phyloP scores from a whole-genome alignment of 140 eudicot genomes.

The Anethum foeniculum region DNA sequence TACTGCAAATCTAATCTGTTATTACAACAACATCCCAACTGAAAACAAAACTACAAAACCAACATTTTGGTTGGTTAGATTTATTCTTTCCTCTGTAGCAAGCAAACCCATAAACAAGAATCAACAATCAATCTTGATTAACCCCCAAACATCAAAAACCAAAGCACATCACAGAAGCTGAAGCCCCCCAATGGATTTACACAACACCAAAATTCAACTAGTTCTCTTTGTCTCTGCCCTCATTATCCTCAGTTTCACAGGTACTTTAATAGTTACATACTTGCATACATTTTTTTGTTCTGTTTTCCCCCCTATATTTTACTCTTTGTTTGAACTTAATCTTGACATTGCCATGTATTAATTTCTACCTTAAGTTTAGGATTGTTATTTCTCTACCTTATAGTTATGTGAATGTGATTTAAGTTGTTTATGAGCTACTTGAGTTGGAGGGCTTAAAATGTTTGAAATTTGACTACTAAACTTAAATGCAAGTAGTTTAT shows the following conservation, averaged over 20 bases:
- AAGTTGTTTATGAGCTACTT: background rate
- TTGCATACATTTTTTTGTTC: background rate
- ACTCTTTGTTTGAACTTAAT: background rate
- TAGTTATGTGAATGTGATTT: background rate
- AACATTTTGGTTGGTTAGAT: background rate
- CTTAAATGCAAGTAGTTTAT: background rate
- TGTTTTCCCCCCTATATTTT: background rate
- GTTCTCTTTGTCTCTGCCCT: conserved; percentile 39
- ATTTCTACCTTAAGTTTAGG: background rate
- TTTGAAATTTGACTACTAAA: background rate
- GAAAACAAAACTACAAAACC: too few species aligned
- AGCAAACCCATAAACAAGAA: background rate
- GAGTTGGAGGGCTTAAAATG: background rate
- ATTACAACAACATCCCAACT: too few species aligned
- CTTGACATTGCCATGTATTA: background rate
- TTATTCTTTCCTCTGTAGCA: background rate
- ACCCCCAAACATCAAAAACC: background rate
- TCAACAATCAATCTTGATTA: background rate
- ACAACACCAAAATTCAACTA: conserved; percentile 53
- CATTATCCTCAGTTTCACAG: conserved; percentile 66
- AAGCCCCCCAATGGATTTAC: conserved; percentile 21
- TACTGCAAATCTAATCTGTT: too few species aligned
- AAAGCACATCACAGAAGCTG: background rate
- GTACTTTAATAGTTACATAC: conserved; percentile 13
- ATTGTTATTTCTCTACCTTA: background rate